Base-by-base conservation (phyloP, 2,329 filamentous ascomycete species). In the Fusarium scirpi region DNA sequence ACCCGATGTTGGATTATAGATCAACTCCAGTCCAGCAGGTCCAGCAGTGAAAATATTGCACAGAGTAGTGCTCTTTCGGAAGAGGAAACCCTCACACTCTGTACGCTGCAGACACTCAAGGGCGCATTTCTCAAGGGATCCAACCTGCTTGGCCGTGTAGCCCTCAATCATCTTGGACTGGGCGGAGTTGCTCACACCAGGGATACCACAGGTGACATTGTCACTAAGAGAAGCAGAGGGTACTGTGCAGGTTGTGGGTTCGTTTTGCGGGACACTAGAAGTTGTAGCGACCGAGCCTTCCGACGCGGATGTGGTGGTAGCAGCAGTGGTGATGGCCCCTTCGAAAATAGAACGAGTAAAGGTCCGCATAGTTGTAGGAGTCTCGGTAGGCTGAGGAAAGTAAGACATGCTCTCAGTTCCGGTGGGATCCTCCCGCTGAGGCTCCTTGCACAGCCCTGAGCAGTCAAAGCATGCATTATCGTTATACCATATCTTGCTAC, bases 391-490 rank as follows among this genome's bases (percentile, higher is more conserved):
- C 18, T n/a, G 45, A 40, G 40, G 45, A 15, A 32, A 52, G 29
- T 24, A 44, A 20, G 59, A 13, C 4, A 32, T 24, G 3, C 44
- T 59, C 27, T 44, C 43, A 6, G 64, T 60, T 10, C 27, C 45
- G 22, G 57, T 43, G 5, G 16, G 15, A 9, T 40, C 52, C 8
- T 6, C 34, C 32, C 13, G 15, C 22, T 27, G 49, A 34, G 30
- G 20, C 5, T 46, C 45, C 29, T 20, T 20, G 20, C 57, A 70
- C 22, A 69, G 53, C 3, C 53, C 56, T 3, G 67, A 69, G 20
- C 69, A 71, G 22, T 68, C 52, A 40, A 52, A 70, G 52, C 69
- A 71, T 8, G 49, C 60, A 20, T 71, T 66, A 7, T 71, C 67
- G 18, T 55, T 71, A 45, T 68, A 70, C 13, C 44, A 47, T 9